Evolutionary conservation across 23 red algal genomes (phyloP).

Genomic region (Pyropia haitanensis): DNA sequence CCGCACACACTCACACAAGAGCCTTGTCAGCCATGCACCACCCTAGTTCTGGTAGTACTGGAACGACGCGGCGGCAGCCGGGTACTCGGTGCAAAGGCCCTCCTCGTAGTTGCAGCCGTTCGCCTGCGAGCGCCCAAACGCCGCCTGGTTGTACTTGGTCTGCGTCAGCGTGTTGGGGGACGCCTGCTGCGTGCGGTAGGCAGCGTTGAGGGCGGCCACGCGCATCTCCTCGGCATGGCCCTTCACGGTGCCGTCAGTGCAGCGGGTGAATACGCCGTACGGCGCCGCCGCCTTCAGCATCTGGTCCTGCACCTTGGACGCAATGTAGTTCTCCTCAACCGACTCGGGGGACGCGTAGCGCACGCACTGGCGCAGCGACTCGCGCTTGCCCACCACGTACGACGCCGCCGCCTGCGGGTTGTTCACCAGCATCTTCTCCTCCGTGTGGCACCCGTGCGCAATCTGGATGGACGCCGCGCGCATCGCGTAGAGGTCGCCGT

Average conservation of each 20-base stretch:
- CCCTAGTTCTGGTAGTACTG: not conserved
- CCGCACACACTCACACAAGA: too few relatives aligned
- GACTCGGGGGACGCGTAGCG: constrained; percentile 40
- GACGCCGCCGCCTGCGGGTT: constrained; percentile 23
- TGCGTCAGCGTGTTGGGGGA: constrained; percentile 20
- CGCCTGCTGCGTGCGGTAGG: constrained; percentile 46
- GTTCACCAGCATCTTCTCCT: constrained; percentile 25
- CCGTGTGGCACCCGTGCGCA: constrained; percentile 11
- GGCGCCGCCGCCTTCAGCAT: constrained; percentile 27
- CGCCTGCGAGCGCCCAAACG: constrained; percentile 13
- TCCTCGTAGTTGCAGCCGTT: constrained; percentile 73
- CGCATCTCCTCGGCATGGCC: constrained; percentile 40
- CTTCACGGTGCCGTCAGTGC: constrained; percentile 47
- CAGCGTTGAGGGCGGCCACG: constrained; percentile 20
- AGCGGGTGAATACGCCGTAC: constrained; percentile 29
- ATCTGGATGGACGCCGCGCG: constrained; percentile 2
- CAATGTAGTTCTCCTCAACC: constrained; percentile 39
- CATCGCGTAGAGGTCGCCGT: constrained; percentile 1
- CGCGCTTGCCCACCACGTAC: constrained; percentile 31
- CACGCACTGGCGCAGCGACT: constrained; percentile 31
- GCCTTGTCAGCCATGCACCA: too few relatives aligned
- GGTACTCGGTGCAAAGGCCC: constrained; percentile 20
- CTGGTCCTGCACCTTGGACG: constrained; percentile 47
- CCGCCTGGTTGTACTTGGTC: constrained; percentile 32
- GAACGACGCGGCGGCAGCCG: constrained; percentile 40